phyloP scores from a whole-genome alignment of 2,329 filamentous ascomycete genomes.

The Aspergillus clavatus region DNA sequence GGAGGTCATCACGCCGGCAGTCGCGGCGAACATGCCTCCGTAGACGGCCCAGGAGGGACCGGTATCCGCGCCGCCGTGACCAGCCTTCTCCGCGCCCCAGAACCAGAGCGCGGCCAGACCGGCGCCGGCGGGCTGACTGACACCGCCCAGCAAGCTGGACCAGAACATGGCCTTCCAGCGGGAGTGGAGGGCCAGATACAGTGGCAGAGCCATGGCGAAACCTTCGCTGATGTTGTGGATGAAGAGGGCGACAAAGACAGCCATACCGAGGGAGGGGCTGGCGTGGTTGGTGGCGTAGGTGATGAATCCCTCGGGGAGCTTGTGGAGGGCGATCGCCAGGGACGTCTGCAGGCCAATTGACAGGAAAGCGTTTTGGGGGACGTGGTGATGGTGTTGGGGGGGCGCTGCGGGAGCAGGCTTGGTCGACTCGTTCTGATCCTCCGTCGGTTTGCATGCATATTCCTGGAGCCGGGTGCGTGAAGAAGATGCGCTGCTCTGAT shows the following conservation, averaged over 20 bases:
- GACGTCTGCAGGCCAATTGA: slow-evolving; percentile 95
- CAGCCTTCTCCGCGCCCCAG: slow-evolving; percentile 57
- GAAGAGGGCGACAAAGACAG: slow-evolving; percentile 91
- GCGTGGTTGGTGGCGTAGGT: slow-evolving; percentile 97
- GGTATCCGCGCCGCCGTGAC: slow-evolving; percentile 21
- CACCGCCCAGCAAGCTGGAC: slow-evolving; percentile 75
- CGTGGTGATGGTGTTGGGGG: slow-evolving; percentile 82
- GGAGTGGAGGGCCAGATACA: slow-evolving; percentile 84
- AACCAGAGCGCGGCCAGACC: slow-evolving; percentile 83
- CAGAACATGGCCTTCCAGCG: slow-evolving; percentile 78
- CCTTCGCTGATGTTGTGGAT: slow-evolving; percentile 98
- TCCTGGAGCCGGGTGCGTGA: slow-evolving; percentile 6
- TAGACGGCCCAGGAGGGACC: slow-evolving; percentile 52
- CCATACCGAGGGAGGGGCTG: slow-evolving; percentile 79
- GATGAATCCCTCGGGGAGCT: slow-evolving; percentile 81
- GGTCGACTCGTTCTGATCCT: slow-evolving; percentile 4
- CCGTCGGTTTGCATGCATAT: slow-evolving; percentile 1
- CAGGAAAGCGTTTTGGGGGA: slow-evolving; percentile 87
- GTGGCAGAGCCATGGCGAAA: slow-evolving; percentile 84
- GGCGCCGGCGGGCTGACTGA: slow-evolving; percentile 83
- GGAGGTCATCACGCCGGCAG: slow-evolving; percentile 91
- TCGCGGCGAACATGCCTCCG: slow-evolving; percentile 72
- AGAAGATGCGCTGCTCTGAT: slow-evolving; percentile 4
- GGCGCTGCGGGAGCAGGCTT: slow-evolving; percentile 7
- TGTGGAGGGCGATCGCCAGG: slow-evolving; percentile 91